Evolutionary conservation across 192 early-diverging fungal genomes (phyloP).

Genomic region (Phycomyces blakesleeanus): DNA sequence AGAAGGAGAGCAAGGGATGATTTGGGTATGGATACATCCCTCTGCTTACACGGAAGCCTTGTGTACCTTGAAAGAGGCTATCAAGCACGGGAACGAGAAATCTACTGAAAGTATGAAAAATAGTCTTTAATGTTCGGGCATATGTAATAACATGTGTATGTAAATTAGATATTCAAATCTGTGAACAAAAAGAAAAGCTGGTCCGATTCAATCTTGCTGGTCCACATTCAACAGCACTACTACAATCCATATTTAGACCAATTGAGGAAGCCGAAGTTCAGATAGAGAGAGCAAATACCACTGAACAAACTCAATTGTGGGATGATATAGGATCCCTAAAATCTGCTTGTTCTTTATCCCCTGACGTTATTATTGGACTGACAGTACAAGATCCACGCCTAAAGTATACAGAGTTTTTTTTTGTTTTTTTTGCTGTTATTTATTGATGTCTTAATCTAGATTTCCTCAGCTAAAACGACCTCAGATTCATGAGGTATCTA

Average conservation of each 20-base stretch:
- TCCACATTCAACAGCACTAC: conserved; percentile 70
- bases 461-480: conserved; percentile 53
- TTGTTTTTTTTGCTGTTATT: background rate
- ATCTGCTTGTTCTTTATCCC: conserved; percentile 70
- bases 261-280: conserved; percentile 4
- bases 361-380: conserved; percentile 77
- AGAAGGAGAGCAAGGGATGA: conserved; percentile 22
- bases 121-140: background rate
- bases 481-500: conserved; percentile 31
- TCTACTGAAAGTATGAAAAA: background rate
- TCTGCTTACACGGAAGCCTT: conserved; percentile 50
- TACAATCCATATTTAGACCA: conserved; percentile 61
- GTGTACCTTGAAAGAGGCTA: conserved; percentile 26
- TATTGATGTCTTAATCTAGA: conserved; percentile 20
- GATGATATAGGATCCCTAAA: conserved; percentile 42
- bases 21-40: conserved; percentile 87
- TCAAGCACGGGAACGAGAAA: background rate
- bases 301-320: conserved; percentile 38
- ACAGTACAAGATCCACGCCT: conserved; percentile 84
- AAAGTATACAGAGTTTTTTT: conserved; percentile 36
- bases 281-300: background rate
- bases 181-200: conserved; percentile 43
- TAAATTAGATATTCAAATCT: conserved; percentile 21
- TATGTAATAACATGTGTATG: no score
- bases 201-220: conserved; percentile 86